Conservation (phyloP, 2,329 filamentous ascomycete genomes). For the Colletotrichum sp. region DNA sequence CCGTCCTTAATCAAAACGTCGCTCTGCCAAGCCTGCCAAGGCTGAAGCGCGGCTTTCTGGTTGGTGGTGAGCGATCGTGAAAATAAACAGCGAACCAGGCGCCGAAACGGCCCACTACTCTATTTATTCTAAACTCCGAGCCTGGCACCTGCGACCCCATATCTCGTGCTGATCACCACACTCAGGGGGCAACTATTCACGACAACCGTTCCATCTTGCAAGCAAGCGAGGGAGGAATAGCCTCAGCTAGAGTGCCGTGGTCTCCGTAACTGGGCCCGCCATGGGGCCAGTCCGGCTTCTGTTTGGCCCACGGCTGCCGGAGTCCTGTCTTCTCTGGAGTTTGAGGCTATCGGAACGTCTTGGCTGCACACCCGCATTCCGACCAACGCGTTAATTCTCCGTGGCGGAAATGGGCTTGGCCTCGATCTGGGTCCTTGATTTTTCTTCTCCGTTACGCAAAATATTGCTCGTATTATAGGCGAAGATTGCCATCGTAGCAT, state of each 20-base stretch:
- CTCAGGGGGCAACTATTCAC: background rate
- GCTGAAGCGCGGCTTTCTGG: background rate
- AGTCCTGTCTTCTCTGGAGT: background rate
- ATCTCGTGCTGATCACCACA: background rate
- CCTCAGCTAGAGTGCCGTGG: background rate
- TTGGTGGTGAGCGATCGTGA: background rate
- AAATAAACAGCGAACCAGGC: conserved; percentile 1
- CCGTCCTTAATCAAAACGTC: background rate
- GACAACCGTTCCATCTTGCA: background rate
- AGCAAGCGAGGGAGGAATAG: background rate
- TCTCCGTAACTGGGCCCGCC: background rate
- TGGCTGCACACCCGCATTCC: background rate
- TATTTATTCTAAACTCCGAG: conserved; percentile 9
- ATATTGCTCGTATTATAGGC: background rate
- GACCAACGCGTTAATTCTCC: background rate
- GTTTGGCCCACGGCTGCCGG: background rate
- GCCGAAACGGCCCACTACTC: background rate
- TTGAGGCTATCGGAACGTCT: background rate
- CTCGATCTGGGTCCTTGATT: background rate
- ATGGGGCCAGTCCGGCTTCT: background rate
- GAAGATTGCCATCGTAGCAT: background rate
- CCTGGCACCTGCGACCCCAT: background rate
- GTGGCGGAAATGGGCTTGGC: background rate
- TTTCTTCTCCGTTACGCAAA: background rate
- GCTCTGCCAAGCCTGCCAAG: background rate